These are phyloP conservation scores for Fusarium redolens DNA, from an alignment of 2,329 filamentous ascomycete genomes.

Conservation along the genomic window DNA sequence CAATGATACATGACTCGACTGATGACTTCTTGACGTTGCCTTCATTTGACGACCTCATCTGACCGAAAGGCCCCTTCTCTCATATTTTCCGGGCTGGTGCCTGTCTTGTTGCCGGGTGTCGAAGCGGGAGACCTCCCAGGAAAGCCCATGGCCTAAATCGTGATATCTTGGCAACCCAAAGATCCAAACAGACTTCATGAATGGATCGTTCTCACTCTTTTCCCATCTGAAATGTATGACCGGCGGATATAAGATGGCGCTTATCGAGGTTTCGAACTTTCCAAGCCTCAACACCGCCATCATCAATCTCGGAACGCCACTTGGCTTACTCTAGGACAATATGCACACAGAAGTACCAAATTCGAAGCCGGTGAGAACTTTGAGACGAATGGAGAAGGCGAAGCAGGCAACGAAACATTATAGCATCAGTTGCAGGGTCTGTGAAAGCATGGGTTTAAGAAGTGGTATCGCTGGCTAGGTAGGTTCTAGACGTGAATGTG, in stretches of 20 bases:
- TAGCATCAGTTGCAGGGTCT: not conserved
- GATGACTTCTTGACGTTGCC: not conserved
- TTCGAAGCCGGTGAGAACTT: conserved; percentile 15
- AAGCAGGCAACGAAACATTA: conserved; percentile 5
- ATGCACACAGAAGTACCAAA: conserved; percentile 12
- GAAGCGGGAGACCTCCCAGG: conserved; percentile 25
- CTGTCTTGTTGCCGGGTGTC: not conserved
- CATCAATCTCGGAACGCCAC: conserved; percentile 26
- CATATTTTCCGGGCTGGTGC: not conserved
- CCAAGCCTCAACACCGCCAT: conserved; percentile 48
- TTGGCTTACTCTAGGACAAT: conserved; percentile 13
- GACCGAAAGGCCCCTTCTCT: not conserved
- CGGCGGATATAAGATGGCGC: not conserved
- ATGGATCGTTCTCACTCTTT: conserved; percentile 39
- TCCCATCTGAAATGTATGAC: not conserved
- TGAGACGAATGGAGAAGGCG: conserved; percentile 12
- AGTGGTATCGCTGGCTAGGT: not conserved
- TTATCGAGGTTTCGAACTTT: conserved; percentile 42
- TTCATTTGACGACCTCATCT: not conserved
- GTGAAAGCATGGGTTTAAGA: not conserved
- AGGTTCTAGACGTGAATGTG: conserved; percentile 25
- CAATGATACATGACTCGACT: not conserved
- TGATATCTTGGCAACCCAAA: conserved; percentile 47
- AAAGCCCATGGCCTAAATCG: conserved; percentile 7
- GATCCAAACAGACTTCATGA: conserved; percentile 48